Evolutionary conservation across 1,284 basidiomycete species (phyloP), one percentile per base, ranked within the genome.

Genomic region (Papiliotrema terrestris): DNA sequence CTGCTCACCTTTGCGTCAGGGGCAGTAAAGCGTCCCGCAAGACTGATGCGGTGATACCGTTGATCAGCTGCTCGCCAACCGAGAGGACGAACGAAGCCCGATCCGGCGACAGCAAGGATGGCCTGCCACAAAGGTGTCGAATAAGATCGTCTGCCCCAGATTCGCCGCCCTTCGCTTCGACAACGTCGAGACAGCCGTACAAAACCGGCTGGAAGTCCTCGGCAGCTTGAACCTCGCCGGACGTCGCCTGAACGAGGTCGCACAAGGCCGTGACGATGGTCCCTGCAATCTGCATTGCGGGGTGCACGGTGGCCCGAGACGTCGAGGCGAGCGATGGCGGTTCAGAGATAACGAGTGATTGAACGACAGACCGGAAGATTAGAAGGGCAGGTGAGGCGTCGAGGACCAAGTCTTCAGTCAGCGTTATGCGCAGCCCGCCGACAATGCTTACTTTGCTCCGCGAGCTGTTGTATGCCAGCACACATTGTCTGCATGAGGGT

Each of bases 121-220:
- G n/a, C 2, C 29, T 38, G 32, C 13, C 20, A 6, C 6, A 32
- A 5, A 32, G 11, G 11, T 32, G 29, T 6, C 29, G 29, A 32
- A 32, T 32, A 11, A 32, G 29, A 11, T 32, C 29, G 29, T 32
- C 29, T 32, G 29, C 29, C 4, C 50, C 23, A 3, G 25, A 23
- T 4, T 8, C 39, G 15, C 39, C 63, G 2, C 39, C 63, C 45
- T 19, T 54, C 19, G 42, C 60, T 14, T 57, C 62, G 8, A 69
- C 43, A 20, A 73, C 47, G 45, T 73, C 71, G 3, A 70, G 57
- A 13, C 51, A 61, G 0, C 69, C 71, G 54, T 63, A 65, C 15
- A 72, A 43, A 2, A 68, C 43, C 25, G 58, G 48, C 19, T 72
- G 63, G 46, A 67, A 69, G 8, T 57, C 48, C 26, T 67, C 66